Base-by-base conservation (phyloP, 805 yeast genomes). In the Candida rishiriensis region DNA sequence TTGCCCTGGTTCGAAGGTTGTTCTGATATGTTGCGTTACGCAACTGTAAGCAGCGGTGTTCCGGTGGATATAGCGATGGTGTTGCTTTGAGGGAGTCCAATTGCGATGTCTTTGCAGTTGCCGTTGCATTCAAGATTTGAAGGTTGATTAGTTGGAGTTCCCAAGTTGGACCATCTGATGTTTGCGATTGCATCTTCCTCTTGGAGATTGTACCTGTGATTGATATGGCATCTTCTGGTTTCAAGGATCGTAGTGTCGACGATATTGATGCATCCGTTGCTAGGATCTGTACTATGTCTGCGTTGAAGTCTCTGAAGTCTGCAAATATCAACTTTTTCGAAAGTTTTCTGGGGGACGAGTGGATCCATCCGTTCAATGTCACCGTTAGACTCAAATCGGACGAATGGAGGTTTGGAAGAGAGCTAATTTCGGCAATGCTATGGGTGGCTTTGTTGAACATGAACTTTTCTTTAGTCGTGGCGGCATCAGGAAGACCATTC, bases 311-410 rank as follows among this genome's bases (percentile, higher is more conserved):
- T 49, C 98, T 71, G 12, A 91, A 64, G 26, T 75, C 78, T 2
- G 85, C 93, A 69, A 93, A 91, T 1, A 78, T 72, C 39, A 87
- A 68, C 10, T 65, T 65, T 41, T 79, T 80, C 3, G 91, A 81
- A 42, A 86, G 68, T 42, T 79, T 78, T 42, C 83, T 73, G 0
- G 96, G 93, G 51, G 83, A 81, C 17, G 76, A 70, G 55, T 88
- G 80, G 14, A 91, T 75, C 88, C 97, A 93, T 0, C 99, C 98
- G 50, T 87, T 79, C 8, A 91, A 51, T 0, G 74, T 70, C 2
- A 84, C 75, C 18, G 26, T 21, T 7, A 21, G 26, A 21, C 26
- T 21, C 8, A 57, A 15, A 11, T 50, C 34, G 3, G 35, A n/a
- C n/a, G n/a, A 14, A 2, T 38, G 38, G 14, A 49, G 29, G 3